phyloP scores from a whole-genome alignment of 176 grass and related monocot species.

The Zizania latifolia region DNA sequence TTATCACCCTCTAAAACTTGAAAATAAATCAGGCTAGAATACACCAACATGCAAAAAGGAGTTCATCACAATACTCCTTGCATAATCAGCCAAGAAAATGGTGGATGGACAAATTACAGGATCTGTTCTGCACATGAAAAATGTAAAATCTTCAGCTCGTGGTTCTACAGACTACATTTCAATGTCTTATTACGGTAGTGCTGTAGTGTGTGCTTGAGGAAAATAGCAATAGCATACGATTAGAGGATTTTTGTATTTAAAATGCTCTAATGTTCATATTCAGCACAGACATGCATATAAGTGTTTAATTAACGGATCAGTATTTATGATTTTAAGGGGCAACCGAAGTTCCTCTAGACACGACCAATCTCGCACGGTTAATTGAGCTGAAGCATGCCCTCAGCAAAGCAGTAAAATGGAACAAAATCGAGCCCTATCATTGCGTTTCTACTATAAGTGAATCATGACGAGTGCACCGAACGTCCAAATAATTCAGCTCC shows the following conservation, averaged over 20 bases:
- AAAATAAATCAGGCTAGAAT: neutral
- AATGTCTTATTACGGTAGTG: neutral
- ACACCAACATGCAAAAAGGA: neutral
- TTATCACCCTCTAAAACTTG: neutral
- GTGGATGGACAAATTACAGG: neutral
- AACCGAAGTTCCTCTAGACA: neutral
- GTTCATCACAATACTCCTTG: neutral
- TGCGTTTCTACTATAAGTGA: neutral
- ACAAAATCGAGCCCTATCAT: neutral
- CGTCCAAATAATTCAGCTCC: slow-evolving; percentile 1
- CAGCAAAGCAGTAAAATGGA: neutral
- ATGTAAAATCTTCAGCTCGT: neutral
- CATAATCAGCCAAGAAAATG: neutral
- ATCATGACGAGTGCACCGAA: neutral
- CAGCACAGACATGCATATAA: too few relatives aligned
- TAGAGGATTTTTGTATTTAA: neutral
- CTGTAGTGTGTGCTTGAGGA: neutral
- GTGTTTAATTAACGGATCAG: neutral
- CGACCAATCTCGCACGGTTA: neutral
- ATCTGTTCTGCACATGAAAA: neutral
- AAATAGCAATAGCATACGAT: neutral
- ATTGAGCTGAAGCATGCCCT: neutral
- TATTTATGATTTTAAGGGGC: neutral
- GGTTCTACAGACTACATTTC: neutral
- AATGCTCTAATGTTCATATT: neutral